Evolutionary conservation across 2,329 filamentous ascomycete genomes (phyloP).

Genomic region (Diaporthe citri): DNA sequence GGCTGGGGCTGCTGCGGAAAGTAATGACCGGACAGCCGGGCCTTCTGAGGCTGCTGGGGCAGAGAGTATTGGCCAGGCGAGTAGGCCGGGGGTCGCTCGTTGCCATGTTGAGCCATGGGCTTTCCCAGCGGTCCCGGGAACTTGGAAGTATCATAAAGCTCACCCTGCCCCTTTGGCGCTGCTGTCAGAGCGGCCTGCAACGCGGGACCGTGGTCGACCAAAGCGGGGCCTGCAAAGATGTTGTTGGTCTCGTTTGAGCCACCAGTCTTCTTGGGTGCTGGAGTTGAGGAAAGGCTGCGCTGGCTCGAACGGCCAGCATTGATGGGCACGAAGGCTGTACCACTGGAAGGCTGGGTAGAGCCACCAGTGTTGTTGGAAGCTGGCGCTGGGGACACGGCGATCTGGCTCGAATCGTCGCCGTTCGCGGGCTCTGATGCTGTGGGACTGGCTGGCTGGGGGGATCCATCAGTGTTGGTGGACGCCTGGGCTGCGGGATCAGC

Average conservation of each 20-base stretch:
- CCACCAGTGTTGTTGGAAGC: neutral
- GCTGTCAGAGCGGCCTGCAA: too few species aligned
- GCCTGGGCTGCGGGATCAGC: too few species aligned
- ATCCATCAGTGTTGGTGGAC: neutral
- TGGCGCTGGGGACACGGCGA: neutral
- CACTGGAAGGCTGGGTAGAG: neutral
- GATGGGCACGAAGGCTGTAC: neutral
- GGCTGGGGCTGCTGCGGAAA: too few species aligned
- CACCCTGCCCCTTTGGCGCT: too few species aligned
- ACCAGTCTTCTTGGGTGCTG: neutral
- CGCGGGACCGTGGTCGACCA: neutral
- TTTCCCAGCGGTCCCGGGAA: neutral
- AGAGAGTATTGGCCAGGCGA: neutral
- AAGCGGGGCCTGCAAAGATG: neutral
- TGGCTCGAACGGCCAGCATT: neutral
- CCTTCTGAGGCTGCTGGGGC: neutral
- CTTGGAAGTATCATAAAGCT: neutral
- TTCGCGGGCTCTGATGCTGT: neutral
- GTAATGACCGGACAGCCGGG: fast-evolving
- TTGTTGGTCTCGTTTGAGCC: neutral
- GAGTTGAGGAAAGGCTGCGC: neutral
- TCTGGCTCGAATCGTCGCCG: neutral
- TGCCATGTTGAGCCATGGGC: neutral
- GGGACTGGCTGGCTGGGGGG: neutral
- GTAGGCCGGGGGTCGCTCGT: neutral